Percentiles rank a stretch among this genome's conserved stretches.
Evolutionary conservation across 129 eudicot species (phyloP).

Genomic region (Flaveria robusta): DNA sequence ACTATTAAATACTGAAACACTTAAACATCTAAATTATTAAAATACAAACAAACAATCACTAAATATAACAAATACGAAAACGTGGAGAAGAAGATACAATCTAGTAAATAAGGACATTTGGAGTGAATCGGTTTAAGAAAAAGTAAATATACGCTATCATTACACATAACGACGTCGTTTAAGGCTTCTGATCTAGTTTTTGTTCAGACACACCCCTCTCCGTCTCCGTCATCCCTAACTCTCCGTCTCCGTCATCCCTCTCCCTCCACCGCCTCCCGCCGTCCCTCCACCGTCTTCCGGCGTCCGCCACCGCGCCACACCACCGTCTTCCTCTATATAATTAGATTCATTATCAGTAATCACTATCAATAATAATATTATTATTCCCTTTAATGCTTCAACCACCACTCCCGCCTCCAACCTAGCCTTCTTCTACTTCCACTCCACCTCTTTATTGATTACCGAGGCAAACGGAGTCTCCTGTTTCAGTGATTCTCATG

Average conservation of each 20-base stretch:
- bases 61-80: no score
- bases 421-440: neutral
- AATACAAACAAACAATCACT: no score
- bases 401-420: conserved; percentile 9
- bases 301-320: conserved; percentile 17
- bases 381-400: neutral
- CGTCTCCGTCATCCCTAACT: conserved; percentile 7
- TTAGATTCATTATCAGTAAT: neutral
- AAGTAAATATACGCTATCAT: neutral
- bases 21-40: no score
- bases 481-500: neutral
- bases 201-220: neutral
- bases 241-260: conserved; percentile 4
- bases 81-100: no score
- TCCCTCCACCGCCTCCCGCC: conserved; percentile 1
- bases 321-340: conserved; percentile 9
- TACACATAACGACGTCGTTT: neutral
- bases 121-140: neutral
- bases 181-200: neutral
- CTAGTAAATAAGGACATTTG: no score
- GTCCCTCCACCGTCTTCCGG: neutral
- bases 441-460: neutral
- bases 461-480: conserved; percentile 4
- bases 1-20: no score
- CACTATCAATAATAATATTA: conserved; percentile 11